phyloP scores from a whole-genome alignment of 2,329 filamentous ascomycete genomes.

The Aspergillus tanneri region DNA sequence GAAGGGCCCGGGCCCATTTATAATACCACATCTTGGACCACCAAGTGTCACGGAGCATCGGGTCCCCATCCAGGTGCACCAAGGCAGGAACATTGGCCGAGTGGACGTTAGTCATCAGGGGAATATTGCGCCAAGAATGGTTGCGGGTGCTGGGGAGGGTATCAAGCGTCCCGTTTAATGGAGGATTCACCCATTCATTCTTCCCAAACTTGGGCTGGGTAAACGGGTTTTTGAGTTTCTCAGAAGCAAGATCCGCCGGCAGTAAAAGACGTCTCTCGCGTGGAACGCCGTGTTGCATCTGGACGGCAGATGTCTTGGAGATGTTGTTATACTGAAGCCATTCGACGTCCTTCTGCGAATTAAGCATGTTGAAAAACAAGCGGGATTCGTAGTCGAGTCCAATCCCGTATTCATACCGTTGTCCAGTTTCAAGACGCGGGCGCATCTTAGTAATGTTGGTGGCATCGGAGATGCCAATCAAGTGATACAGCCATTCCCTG shows the following conservation, averaged over 20 bases:
- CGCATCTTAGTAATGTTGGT: slow-evolving; percentile 38
- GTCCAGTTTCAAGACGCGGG: slow-evolving; percentile 36
- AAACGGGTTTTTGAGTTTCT: slow-evolving; percentile 35
- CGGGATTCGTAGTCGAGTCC: slow-evolving; percentile 54
- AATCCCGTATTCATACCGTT: slow-evolving; percentile 52
- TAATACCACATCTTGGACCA: slow-evolving; percentile 54
- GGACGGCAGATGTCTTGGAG: slow-evolving; percentile 35
- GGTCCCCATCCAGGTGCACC: slow-evolving; percentile 43
- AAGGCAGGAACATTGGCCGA: slow-evolving; percentile 49
- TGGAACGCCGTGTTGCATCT: slow-evolving; percentile 38
- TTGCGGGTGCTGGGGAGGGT: slow-evolving; percentile 41
- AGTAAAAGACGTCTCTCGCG: slow-evolving; percentile 40
- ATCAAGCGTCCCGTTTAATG: slow-evolving; percentile 43
- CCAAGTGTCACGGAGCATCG: slow-evolving; percentile 31
- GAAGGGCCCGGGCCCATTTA: slow-evolving; percentile 48
- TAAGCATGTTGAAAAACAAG: slow-evolving; percentile 49
- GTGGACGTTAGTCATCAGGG: slow-evolving; percentile 50
- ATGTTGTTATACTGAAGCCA: slow-evolving; percentile 44
- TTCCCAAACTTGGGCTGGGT: slow-evolving; percentile 29
- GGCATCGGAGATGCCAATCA: slow-evolving; percentile 39
- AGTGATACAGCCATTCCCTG: slow-evolving; percentile 40
- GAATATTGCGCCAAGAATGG: slow-evolving; percentile 44
- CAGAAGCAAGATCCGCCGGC: slow-evolving; percentile 36
- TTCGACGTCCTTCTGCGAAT: slow-evolving; percentile 41
- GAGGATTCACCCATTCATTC: slow-evolving; percentile 30